These are phyloP conservation scores for Amylostereum chailletii DNA, from an alignment of 1,284 basidiomycete genomes.

Conservation along the genomic window DNA sequence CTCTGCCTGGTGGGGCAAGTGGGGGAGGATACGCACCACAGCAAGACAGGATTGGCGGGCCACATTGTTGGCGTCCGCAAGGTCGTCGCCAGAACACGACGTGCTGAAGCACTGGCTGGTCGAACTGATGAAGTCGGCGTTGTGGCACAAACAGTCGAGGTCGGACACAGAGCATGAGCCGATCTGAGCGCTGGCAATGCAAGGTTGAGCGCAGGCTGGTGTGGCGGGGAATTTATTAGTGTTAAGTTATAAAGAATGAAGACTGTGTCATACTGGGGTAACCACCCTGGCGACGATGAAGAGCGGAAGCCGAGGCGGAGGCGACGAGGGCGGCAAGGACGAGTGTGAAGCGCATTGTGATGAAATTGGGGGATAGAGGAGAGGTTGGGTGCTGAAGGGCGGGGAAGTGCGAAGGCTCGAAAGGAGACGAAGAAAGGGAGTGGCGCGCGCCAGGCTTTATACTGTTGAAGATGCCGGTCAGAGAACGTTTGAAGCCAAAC, in stretches of 20 bases:
- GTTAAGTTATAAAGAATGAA: background rate
- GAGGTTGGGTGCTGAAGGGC: conserved; percentile 6
- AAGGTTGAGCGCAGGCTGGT: conserved; percentile 41
- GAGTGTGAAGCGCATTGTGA: conserved; percentile 48
- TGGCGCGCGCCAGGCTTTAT: background rate
- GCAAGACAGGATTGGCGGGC: conserved; percentile 37
- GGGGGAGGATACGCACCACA: conserved; percentile 34
- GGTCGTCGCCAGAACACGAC: conserved; percentile 38
- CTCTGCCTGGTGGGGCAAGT: background rate
- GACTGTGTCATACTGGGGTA: conserved; percentile 25
- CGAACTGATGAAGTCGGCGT: conserved; percentile 31
- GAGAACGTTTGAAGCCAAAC: background rate
- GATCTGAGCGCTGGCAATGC: conserved; percentile 31
- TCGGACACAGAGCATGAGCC: conserved; percentile 34
- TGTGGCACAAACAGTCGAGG: conserved; percentile 45
- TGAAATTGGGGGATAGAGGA: conserved; percentile 5
- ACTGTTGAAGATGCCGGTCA: background rate
- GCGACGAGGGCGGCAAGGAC: conserved; percentile 31
- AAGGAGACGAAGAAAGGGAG: conserved; percentile 1
- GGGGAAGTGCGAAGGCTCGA: conserved; percentile 3
- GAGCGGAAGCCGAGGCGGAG: conserved; percentile 27
- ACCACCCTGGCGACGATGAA: conserved; percentile 20
- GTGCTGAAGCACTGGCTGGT: conserved; percentile 37
- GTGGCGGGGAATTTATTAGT: background rate
- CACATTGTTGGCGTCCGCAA: conserved; percentile 32